Conservation (phyloP, 1,284 basidiomycete genomes). For the Xerocomus amazonicus region DNA sequence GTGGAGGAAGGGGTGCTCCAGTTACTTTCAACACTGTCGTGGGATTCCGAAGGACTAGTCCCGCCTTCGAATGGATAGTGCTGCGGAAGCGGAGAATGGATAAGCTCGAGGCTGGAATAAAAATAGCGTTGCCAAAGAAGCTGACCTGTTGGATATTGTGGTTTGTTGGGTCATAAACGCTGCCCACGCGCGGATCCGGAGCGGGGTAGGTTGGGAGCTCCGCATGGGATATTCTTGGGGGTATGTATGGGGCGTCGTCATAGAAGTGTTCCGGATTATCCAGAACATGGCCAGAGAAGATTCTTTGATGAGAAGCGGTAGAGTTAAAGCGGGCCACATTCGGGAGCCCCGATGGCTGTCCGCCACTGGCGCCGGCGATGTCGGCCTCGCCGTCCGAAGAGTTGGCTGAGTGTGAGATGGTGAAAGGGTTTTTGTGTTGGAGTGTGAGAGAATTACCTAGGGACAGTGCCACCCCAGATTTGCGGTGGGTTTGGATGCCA, state of each 20-base stretch:
- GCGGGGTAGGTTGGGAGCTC: conserved; percentile 15
- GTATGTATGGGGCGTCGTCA: conserved; percentile 30
- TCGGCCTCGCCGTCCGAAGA: conserved; percentile 32
- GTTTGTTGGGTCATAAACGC: conserved; percentile 11
- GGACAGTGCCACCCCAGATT: conserved; percentile 8
- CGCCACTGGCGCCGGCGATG: conserved; percentile 13
- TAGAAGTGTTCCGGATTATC: conserved; percentile 17
- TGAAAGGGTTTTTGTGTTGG: conserved; percentile 11
- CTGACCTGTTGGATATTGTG: conserved; percentile 19
- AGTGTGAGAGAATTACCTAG: conserved; percentile 15
- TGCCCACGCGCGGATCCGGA: conserved; percentile 12
- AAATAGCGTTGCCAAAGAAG: conserved; percentile 1
- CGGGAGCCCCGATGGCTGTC: conserved; percentile 10
- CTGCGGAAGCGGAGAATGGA: conserved; percentile 3
- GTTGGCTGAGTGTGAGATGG: conserved; percentile 25
- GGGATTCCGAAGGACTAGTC: conserved; percentile 27
- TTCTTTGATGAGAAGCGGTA: conserved; percentile 12
- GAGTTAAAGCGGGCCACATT: conserved; percentile 10
- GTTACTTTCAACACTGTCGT: conserved; percentile 23
- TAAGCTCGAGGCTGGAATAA: neutral
- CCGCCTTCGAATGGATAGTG: conserved; percentile 20
- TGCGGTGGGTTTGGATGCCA: conserved; percentile 18
- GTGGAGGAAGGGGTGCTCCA: conserved; percentile 31
- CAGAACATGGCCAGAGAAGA: conserved; percentile 9
- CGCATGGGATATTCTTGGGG: conserved; percentile 24